phyloP scores from a whole-genome alignment of 305 asterid genomes.

The Ilex paraguariensis region DNA sequence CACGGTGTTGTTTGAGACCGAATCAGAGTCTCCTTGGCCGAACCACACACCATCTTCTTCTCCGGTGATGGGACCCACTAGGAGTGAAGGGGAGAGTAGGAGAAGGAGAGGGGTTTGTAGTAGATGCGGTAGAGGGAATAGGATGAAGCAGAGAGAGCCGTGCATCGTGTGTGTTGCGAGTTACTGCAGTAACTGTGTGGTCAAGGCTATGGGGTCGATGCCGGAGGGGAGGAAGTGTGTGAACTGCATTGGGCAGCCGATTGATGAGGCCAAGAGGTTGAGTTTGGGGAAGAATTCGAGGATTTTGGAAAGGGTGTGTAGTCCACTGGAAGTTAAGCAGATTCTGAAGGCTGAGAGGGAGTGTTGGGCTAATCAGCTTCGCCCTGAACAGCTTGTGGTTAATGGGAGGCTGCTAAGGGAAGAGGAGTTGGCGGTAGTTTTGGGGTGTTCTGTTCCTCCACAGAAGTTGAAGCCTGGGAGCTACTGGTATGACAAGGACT shows the following conservation, averaged over 20 bases:
- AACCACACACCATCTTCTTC: too few species aligned
- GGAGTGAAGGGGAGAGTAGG: constrained; percentile 2
- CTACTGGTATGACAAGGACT: constrained; percentile 67
- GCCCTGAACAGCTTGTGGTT: constrained; percentile 47
- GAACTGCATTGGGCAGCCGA: constrained; percentile 46
- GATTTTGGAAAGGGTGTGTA: constrained; percentile 30
- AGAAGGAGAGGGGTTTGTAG: constrained; percentile 23
- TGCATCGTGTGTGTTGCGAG: constrained; percentile 57
- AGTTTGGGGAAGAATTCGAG: constrained; percentile 41
- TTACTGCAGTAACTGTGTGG: constrained; percentile 50
- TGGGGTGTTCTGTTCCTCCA: constrained; percentile 39
- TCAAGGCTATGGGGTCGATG: constrained; percentile 71
- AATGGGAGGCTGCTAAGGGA: constrained; percentile 46
- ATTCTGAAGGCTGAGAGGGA: constrained; percentile 47
- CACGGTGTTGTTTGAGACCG: neutral
- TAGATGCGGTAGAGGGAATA: constrained; percentile 45
- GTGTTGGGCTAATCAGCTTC: constrained; percentile 49
- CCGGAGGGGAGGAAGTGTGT: constrained; percentile 75
- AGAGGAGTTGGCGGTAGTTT: constrained; percentile 46
- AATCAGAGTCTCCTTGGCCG: neutral
- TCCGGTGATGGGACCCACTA: too few species aligned
- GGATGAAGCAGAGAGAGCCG: constrained; percentile 14
- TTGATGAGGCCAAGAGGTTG: constrained; percentile 40
- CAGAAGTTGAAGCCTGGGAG: constrained; percentile 51
- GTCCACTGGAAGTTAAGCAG: constrained; percentile 32